These are phyloP conservation scores for Pyrenophora seminiperda DNA, from an alignment of 2,329 filamentous ascomycete species.

Conservation along the genomic window DNA sequence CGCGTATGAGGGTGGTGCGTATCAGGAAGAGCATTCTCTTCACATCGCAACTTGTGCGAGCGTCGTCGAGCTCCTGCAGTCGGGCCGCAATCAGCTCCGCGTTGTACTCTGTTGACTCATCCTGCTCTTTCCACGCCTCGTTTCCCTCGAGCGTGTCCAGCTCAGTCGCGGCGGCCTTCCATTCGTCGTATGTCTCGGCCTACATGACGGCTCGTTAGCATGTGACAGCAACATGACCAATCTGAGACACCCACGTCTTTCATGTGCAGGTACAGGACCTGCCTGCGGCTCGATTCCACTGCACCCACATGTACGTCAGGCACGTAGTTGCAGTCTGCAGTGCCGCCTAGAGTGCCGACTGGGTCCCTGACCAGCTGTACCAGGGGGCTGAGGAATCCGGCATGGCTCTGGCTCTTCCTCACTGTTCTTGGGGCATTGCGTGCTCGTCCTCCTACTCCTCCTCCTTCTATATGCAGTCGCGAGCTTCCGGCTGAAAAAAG, in stretches of 20 bases:
- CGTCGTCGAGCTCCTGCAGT: slow-evolving; percentile 75
- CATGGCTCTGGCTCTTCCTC: slow-evolving; percentile 38
- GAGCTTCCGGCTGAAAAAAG: slow-evolving; percentile 40
- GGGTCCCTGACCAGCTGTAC: slow-evolving; percentile 46
- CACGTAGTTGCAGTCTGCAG: slow-evolving; percentile 22
- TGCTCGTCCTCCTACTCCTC: no score
- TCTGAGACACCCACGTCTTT: slow-evolving; percentile 61
- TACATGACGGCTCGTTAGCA: slow-evolving; percentile 46
- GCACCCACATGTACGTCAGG: slow-evolving; percentile 11
- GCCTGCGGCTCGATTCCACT: slow-evolving; percentile 51
- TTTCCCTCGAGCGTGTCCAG: slow-evolving; percentile 81
- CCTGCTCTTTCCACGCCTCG: slow-evolving; percentile 76
- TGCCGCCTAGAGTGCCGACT: slow-evolving; percentile 27
- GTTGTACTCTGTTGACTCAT: slow-evolving; percentile 72
- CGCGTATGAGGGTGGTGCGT: slow-evolving; percentile 77
- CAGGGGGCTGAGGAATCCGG: slow-evolving; percentile 43
- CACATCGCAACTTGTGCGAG: slow-evolving; percentile 72
- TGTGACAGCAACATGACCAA: slow-evolving; percentile 28
- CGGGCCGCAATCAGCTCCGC: slow-evolving; percentile 69
- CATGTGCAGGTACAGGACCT: slow-evolving; percentile 68
- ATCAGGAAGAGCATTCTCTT: slow-evolving; percentile 79
- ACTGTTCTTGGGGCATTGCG: slow-evolving; percentile 16
- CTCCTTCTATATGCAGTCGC: slow-evolving; percentile 32
- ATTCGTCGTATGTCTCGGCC: slow-evolving; percentile 72
- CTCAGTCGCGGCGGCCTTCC: slow-evolving; percentile 75